These are phyloP conservation scores for Phytophthora fragariae DNA, from an alignment of 352 stramenopile species.

Conservation along the genomic window DNA sequence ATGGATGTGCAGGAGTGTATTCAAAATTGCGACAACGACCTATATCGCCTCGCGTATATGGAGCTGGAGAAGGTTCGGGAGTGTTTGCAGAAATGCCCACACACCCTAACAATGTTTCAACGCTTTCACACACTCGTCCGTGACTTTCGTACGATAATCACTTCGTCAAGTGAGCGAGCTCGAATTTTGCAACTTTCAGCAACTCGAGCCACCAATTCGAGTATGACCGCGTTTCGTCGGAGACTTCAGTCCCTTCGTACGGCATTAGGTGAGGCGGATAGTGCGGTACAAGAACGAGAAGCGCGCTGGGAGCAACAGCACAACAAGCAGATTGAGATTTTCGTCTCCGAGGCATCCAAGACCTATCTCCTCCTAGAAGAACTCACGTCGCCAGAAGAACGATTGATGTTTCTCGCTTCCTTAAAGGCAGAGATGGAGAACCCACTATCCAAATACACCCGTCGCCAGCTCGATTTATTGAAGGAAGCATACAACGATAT, in stretches of 20 bases:
- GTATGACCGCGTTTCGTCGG: neutral
- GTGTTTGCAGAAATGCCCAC: neutral
- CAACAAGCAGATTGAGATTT: neutral
- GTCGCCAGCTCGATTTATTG: neutral
- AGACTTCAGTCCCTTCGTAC: neutral
- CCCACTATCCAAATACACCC: neutral
- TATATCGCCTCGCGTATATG: neutral
- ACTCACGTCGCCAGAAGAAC: neutral
- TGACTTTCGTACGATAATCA: neutral
- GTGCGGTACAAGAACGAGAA: neutral
- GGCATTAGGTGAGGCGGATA: neutral
- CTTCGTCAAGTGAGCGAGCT: neutral
- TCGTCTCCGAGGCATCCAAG: neutral
- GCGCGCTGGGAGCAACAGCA: neutral
- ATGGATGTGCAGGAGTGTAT: neutral
- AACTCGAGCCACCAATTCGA: neutral
- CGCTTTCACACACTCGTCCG: neutral
- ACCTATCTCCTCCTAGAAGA: slow-evolving; percentile 9
- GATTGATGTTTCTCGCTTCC: neutral
- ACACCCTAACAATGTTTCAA: neutral
- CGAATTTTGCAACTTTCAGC: slow-evolving; percentile 1
- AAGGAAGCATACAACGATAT: neutral
- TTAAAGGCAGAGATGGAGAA: neutral
- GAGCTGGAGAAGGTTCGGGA: neutral
- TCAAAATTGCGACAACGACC: neutral